phyloP scores from a whole-genome alignment of 352 stramenopile genomes.

The Phytophthora macrochlamydospora region DNA sequence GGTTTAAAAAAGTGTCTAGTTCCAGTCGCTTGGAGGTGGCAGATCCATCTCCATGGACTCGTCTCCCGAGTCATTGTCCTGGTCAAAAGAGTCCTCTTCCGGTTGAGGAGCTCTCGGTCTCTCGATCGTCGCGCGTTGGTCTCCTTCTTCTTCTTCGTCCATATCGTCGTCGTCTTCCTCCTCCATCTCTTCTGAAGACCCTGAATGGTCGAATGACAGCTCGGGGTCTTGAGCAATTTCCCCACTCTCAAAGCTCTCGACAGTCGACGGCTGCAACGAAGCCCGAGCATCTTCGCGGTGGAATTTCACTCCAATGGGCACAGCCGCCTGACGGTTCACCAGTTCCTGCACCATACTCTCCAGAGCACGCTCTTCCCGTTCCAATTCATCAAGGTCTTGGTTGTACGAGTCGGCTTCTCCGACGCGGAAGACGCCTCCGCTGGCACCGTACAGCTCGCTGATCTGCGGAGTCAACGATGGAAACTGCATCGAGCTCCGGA shows the following conservation, averaged over 20 bases:
- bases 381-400: slow-evolving; percentile 57
- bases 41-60: slow-evolving; percentile 52
- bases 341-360: slow-evolving; percentile 55
- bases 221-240: slow-evolving; percentile 10
- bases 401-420: slow-evolving; percentile 51
- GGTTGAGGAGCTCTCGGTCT: slow-evolving; percentile 24
- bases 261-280: slow-evolving; percentile 11
- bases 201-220: slow-evolving; percentile 20
- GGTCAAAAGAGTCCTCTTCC: slow-evolving; percentile 38
- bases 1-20: slow-evolving; percentile 2
- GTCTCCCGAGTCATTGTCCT: slow-evolving; percentile 39
- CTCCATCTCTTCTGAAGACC: slow-evolving; percentile 45
- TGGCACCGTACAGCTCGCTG: slow-evolving; percentile 67
- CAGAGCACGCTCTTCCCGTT: slow-evolving; percentile 60
- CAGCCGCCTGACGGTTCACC: slow-evolving; percentile 50
- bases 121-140: slow-evolving; percentile 36
- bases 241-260: slow-evolving; percentile 4
- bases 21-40: slow-evolving; percentile 23
- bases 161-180: slow-evolving; percentile 43
- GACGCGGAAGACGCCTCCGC: slow-evolving; percentile 40
- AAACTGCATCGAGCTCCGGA: slow-evolving; percentile 15
- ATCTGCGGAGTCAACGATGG: slow-evolving; percentile 50
- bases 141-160: slow-evolving; percentile 35
- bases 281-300: slow-evolving; percentile 33
- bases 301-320: slow-evolving; percentile 70